Evolutionary conservation across 1,284 basidiomycete genomes (phyloP), one percentile per base, ranked within the genome.

Genomic region (Ganoderma boninense): DNA sequence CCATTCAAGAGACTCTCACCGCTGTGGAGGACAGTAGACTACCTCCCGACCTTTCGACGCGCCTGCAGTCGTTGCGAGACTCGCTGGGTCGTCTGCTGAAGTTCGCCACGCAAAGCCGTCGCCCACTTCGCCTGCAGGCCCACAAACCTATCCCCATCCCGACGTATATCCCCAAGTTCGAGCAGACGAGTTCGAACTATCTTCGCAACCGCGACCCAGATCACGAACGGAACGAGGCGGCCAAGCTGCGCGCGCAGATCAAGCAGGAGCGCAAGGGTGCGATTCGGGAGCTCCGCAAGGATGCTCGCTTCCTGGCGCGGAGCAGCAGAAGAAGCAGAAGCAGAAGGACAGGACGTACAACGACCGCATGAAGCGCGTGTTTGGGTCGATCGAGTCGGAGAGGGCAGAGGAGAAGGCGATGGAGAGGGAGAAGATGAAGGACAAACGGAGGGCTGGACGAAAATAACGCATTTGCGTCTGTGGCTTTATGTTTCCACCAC

Each of bases 221-320:
- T 80, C 90, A 90, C 69, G 96, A 98, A 78, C 92, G 95, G 59
- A 97, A 96, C 75, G 95, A 95, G 74, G 89, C 90, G 0, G 84
- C 92, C 71, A 99, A 99, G 82, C 83, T 99, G 76, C 93, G 94
- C 64, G 89, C 91, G 46, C 90, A 97, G 80, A 93, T 96, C 86
- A 98, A 98, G 84, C 94, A 99, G 84, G 98, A 99, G 84, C 88
- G 90, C 80, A 99, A 99, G 86, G 97, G 98, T 43, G 98, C 98
- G 2, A 96, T 99, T 71, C 88, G 97, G 67, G 98, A 99, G 80
- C 86, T 99, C 69, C 91, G 98, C 72, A 98, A 98, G 85, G 98
- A 99, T 81, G 93, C 95, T 72, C 88, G 90, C 72, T 99, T 99
- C 89, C 86, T 99, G 81, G 97, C 98, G 87, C 87, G 62, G 95